These are phyloP conservation scores for Cystofilobasidium bisporidii DNA, from an alignment of 768 basidiomycete species.

Conservation along the genomic window DNA sequence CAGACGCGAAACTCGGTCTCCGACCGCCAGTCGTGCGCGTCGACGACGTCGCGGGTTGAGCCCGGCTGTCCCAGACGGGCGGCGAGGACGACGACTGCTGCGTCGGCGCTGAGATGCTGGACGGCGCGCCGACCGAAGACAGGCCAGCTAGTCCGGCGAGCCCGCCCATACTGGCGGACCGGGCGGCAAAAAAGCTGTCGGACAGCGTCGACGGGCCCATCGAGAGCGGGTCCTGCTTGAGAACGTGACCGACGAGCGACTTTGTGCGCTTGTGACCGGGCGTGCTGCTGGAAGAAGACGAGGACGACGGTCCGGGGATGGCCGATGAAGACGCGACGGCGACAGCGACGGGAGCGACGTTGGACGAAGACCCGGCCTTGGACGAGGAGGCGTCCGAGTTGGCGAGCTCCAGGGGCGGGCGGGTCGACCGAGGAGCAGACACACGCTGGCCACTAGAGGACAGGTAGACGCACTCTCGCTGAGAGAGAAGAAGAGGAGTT, in stretches of 20 bases:
- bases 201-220: slow-evolving; percentile 5
- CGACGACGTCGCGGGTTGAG: neutral
- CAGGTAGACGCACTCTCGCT: slow-evolving; percentile 26
- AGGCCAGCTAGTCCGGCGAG: too few relatives aligned
- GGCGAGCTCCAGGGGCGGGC: neutral
- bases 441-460: slow-evolving; percentile 10
- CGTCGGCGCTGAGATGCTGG: too few relatives aligned
- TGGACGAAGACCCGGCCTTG: slow-evolving; percentile 1
- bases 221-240: slow-evolving; percentile 10
- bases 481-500: too few relatives aligned
- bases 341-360: neutral
- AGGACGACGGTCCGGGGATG: too few relatives aligned
- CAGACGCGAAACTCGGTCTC: neutral
- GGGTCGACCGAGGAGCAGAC: slow-evolving; percentile 5
- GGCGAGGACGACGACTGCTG: too few relatives aligned
- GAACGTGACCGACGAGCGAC: neutral
- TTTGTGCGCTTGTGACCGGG: neutral
- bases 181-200: slow-evolving; percentile 14
- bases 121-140: neutral
- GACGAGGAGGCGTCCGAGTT: slow-evolving; percentile 1
- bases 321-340: neutral
- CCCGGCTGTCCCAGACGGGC: too few relatives aligned
- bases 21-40: neutral
- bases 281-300: neutral
- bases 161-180: neutral